phyloP scores from a whole-genome alignment of 768 basidiomycete genomes.

The Pulveroboletus ravenelii region DNA sequence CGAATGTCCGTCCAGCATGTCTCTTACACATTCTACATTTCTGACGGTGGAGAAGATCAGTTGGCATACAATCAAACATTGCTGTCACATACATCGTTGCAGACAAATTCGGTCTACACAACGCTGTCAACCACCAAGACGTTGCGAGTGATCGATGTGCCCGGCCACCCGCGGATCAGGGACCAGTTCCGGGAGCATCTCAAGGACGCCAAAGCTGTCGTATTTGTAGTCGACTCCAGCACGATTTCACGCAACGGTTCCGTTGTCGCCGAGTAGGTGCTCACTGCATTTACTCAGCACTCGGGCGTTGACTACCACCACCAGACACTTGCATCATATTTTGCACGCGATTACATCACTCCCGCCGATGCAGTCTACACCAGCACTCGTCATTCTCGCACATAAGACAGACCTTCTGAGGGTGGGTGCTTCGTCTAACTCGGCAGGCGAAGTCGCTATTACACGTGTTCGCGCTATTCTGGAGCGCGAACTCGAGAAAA shows the following conservation, averaged over 20 bases:
- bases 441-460: constrained; percentile 48
- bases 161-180: constrained; percentile 80
- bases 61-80: constrained; percentile 59
- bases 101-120: constrained; percentile 56
- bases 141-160: constrained; percentile 65
- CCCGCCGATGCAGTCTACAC: constrained; percentile 62
- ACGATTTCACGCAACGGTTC: constrained; percentile 72
- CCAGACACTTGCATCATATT: constrained; percentile 69
- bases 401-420: constrained; percentile 76
- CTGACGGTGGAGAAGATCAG: constrained; percentile 35
- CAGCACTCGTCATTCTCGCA: constrained; percentile 62
- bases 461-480: constrained; percentile 72
- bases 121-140: constrained; percentile 39
- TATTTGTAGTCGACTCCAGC: constrained; percentile 77
- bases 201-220: constrained; percentile 55
- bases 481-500: constrained; percentile 81
- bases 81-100: constrained; percentile 73
- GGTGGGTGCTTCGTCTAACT: constrained; percentile 31
- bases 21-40: neutral
- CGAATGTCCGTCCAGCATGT: constrained; percentile 45
- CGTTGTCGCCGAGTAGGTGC: constrained; percentile 72
- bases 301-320: constrained; percentile 1
- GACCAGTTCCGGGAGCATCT: constrained; percentile 69
- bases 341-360: constrained; percentile 67
- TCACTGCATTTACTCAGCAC: neutral